Evolutionary conservation across 2,329 filamentous ascomycete species (phyloP), one percentile per base, ranked within the genome.

Genomic region (Samsoniella hepiali): DNA sequence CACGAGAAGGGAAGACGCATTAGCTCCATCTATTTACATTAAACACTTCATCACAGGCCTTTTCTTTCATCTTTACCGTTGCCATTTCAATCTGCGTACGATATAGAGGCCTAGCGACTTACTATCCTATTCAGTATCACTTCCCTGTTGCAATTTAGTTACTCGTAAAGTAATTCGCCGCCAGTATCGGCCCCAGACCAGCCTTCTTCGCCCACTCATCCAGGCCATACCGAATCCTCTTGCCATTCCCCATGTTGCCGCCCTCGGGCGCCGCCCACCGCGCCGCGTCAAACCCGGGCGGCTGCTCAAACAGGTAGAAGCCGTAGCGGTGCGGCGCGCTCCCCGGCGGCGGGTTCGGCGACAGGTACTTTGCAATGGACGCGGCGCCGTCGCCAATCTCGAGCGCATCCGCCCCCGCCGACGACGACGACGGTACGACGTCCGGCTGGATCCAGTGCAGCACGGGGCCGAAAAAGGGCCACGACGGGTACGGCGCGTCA

Each of bases 271-370:
- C 73, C 29, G 72, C 72, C 65, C 75, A 71, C 67, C 72, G 32
- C 63, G 69, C 7, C n/a, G 40, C 59, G 38, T 62, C 59, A 10
- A 62, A 62, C 9, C 27, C 59, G 5, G 44, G 22, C 0, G 81
- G 80, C 69, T 83, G 78, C 66, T 81, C 77, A 63, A 78, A 83
- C 31, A 83, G 68, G 63, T 81, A 74, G 67, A 82, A 83, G 3
- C 75, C 63, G 67, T 84, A 84, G 0, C 81, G 77, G 69, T 84
- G 81, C 13, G 81, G 78, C 10, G 72, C 66, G 64, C 78, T 80
- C 13, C 71, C 67, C 1, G 77, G 77, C 22, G 81, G 81, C 22
- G 81, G 81, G 5, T 73, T 75, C 3, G 82, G 81, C 0, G 74
- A 76, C 57, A 81, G 75, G 66, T 79, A 84, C 57, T 76, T 69